Evolutionary conservation across 108 stramenopile genomes (phyloP).

Genomic region (Nitzschia sp.): DNA sequence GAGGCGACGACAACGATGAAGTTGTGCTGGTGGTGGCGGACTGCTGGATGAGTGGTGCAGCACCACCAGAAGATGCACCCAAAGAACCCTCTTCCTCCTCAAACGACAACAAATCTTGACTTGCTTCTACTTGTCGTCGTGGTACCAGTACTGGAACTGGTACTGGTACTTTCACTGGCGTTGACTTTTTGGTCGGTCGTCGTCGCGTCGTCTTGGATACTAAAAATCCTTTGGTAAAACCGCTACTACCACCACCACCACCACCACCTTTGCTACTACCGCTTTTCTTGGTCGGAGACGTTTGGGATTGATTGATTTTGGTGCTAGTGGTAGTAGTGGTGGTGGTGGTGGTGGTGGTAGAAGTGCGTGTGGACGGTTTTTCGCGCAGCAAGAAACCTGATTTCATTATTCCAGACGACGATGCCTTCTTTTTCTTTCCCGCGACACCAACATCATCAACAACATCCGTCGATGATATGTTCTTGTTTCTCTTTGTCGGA

Average conservation of each 20-base stretch:
- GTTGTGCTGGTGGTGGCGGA: background rate
- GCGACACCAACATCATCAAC: background rate
- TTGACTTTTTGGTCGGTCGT: background rate
- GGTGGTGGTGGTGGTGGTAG: background rate
- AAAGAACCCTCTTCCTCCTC: background rate
- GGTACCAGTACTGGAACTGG: too few species aligned
- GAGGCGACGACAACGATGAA: background rate
- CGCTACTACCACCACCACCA: background rate
- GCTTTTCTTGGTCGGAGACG: background rate
- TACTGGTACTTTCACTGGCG: too few species aligned
- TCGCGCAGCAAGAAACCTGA: background rate
- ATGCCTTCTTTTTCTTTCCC: background rate
- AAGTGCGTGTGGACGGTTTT: background rate
- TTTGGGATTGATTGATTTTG: background rate
- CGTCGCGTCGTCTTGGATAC: background rate
- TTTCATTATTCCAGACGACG: slow-evolving; percentile 1
- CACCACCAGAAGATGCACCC: background rate
- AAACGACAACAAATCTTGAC: background rate
- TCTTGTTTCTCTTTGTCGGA: background rate
- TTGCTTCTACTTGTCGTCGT: background rate
- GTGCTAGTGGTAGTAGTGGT: background rate
- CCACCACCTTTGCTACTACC: background rate
- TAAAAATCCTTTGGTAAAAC: slow-evolving; percentile 3
- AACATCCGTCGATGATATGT: background rate
- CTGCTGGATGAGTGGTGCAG: background rate